Evolutionary conservation across 805 yeast genomes (phyloP), one percentile per base, ranked within the genome.

Genomic region (Candida nemodendra): DNA sequence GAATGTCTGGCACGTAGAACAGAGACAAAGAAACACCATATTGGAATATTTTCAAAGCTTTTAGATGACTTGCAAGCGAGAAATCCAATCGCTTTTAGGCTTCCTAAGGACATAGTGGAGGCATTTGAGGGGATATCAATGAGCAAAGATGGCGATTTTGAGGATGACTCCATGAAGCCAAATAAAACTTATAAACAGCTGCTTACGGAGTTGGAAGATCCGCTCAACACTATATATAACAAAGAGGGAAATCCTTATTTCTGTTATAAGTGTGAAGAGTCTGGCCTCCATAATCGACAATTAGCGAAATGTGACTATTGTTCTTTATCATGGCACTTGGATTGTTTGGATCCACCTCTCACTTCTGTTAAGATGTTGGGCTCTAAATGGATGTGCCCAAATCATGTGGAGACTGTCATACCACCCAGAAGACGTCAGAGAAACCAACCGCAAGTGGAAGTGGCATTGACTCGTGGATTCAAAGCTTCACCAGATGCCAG

Each of bases 361-460:
- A 71, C 86, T 12, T 69, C 82, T 5, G 76, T 82, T 14, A 86
- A 87, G 51, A 79, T 82, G 27, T 57, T 85, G 30, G 95, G 93
- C 2, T 69, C 71, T 30, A 85, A 81, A 59, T 91, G 96, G 98
- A 80, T 77, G 64, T 93, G 96, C 61, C 98, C 96, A 2, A 82
- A 84, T 49, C 97, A 88, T 64, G 76, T 78, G 15, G 84, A 74
- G 32, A 67, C 62, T 28, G 59, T 76, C 16, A 45, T 71, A n/a
- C 69, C 69, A 21, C 48, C 68, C 11, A 64, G 70, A 39, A 64
- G 88, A 35, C 67, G 72, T 53, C 68, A 74, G 47, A 74, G 69
- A 47, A 74, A 71, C 47, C 77, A 77, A 30, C 61, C 69, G 4
- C 62, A 72, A 17, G 56, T 79, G 6, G 84, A 81, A 39, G 81